These are phyloP conservation scores for Yamadazyma oceani DNA, from an alignment of 1,139 yeast genomes.

Conservation along the genomic window DNA sequence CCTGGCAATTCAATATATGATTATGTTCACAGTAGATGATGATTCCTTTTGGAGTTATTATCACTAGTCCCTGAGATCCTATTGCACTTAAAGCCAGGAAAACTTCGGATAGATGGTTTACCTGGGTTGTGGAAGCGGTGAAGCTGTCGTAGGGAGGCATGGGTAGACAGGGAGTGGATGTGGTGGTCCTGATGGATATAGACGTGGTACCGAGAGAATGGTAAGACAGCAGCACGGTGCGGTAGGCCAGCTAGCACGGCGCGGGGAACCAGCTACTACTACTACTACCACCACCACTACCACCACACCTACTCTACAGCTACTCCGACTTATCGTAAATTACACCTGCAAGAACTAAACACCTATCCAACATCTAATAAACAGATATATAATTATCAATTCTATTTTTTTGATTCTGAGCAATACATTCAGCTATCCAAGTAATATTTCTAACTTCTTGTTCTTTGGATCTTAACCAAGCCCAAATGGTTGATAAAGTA, in stretches of 20 bases:
- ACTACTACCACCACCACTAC: too few species aligned
- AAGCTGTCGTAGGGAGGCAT: constrained; percentile 5
- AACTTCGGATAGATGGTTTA: constrained; percentile 40
- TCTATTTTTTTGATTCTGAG: constrained; percentile 82
- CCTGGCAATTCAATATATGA: constrained; percentile 37
- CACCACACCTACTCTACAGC: too few species aligned
- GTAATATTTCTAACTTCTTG: constrained; percentile 96
- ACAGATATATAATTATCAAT: constrained; percentile 77
- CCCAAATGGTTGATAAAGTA: constrained; percentile 88
- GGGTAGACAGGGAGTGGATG: not conserved
- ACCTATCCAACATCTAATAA: constrained; percentile 26
- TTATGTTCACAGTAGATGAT: constrained; percentile 37
- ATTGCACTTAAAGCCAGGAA: constrained; percentile 35
- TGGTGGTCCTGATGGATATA: too few species aligned
- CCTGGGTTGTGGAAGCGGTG: constrained; percentile 40
- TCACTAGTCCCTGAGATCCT: constrained; percentile 36
- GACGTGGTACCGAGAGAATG: too few species aligned
- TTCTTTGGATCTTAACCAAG: constrained; percentile 93
- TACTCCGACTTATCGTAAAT: too few species aligned
- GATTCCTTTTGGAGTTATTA: constrained; percentile 34
- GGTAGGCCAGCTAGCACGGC: too few species aligned
- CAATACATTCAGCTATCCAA: constrained; percentile 98
- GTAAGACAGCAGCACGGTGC: too few species aligned
- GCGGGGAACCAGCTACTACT: too few species aligned
- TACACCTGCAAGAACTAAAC: too few species aligned